Base-by-base conservation (phyloP, 108 stramenopile genomes). In the Phaeodactylum tricornutum region DNA sequence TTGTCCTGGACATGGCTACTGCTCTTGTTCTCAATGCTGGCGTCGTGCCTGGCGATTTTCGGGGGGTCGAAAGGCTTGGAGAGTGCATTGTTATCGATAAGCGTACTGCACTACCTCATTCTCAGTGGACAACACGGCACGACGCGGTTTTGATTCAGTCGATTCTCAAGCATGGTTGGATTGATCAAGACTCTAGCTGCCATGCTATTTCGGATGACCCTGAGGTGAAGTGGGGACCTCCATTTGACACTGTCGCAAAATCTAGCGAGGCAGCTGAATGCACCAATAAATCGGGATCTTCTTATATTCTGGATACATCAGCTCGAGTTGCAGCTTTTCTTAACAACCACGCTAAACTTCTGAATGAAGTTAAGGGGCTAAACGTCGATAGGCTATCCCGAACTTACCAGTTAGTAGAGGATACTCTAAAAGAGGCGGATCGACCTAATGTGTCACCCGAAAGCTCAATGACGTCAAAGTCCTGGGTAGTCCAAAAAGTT, bases 101-200 rank as follows among this genome's bases (percentile, higher is more conserved):
- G 19, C 30, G 54, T 29, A 39, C 62, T 14, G 37, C 64, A 3
- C 52, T 71, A 29, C 89, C 89, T n/a, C 84, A 91, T 70, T 75
- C 81, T 14, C 37, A 61, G 32, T 91, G 89, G 89, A 79, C 72
- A 5, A 32, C 40, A 8, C 27, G 55, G 2, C 84, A 86, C 53
- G 89, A 91, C 67, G 77, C 77, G 11, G 51, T 80, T 15, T 56
- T 91, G 36, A 47, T 86, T 44, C 53, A 56, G 14, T 79, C 84
- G 14, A 71, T 79, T 21, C 59, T 52, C 0, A 81, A 86, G 58
- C 89, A 91, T 56, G 89, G 89, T 16, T 91, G 81, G 81, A 54
- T 84, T 31, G 89, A 91, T 26, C 43, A 63, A 2, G 79, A 77
- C 15, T 7, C 50, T 9, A 28, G 49, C 47, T 69, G 55, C 7